phyloP scores from a whole-genome alignment of 2,329 filamentous ascomycete genomes.

The Aspergillus phoenicis region DNA sequence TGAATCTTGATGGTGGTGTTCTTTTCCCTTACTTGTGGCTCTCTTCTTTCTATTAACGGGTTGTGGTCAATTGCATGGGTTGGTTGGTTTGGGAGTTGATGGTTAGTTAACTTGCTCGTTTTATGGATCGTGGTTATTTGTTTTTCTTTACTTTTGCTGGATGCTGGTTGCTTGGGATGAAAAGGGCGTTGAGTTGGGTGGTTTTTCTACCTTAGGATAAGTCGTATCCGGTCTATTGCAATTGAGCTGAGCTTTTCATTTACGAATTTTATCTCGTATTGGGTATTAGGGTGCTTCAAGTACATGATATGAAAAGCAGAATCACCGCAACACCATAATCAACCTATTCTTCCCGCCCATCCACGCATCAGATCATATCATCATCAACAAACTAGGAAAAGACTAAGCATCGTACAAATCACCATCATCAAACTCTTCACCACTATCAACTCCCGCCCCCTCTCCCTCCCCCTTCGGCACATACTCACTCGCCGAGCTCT shows the following conservation, averaged over 20 bases:
- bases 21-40: too few species aligned
- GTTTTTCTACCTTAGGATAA: neutral
- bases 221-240: neutral
- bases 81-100: neutral
- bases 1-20: neutral
- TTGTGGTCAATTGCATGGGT: neutral
- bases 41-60: too few species aligned
- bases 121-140: neutral
- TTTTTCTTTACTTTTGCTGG: neutral
- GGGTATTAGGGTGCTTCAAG: neutral
- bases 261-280: neutral
- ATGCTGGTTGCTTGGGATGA: neutral
- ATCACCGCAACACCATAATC: too few species aligned
- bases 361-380: too few species aligned
- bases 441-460: constrained; percentile 8
- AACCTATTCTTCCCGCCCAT: too few species aligned
- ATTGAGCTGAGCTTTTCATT: neutral
- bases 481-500: constrained; percentile 27
- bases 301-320: neutral
- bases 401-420: neutral
- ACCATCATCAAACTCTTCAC: neutral
- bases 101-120: neutral
- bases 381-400: neutral
- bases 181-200: neutral
- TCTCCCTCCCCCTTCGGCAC: constrained; percentile 21